Evolutionary conservation across 805 yeast species (phyloP), one percentile per base, ranked within the genome.

Genomic region (Kuraishia borneana): DNA sequence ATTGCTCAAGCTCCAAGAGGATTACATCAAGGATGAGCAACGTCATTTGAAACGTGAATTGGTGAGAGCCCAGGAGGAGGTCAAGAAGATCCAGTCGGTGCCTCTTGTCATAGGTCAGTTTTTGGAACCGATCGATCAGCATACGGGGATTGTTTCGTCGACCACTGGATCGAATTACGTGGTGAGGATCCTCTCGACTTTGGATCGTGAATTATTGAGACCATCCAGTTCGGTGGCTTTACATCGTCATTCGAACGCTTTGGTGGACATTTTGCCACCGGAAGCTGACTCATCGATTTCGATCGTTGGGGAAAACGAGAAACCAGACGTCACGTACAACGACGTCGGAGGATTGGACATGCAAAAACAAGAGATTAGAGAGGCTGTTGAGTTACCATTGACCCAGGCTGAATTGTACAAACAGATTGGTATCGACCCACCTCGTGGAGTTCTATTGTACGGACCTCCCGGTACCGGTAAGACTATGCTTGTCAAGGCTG

Each of bases 391-490:
- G 59, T 69, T 92, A 47, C 98, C 98, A 9, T 70, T 92, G 50
- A 82, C 95, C 12, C 97, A 92, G 56, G 94, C 92, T 26, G 98
- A 94, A 49, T 67, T 94, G 44, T 92, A 92, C 61, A 82, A 84
- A 51, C 97, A 92, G 60, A 92, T 92, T 51, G 99, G 99, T 61
- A 88, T 92, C 44, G 97, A 92, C 50, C 98, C 98, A 14, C 99
- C 99, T 42, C 77, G 97, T 46, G 99, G 99, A 49, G 98, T 92
- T 21, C 62, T 92, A 46, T 66, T 92, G 40, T 92, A 92, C 60
- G 99, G 99, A n/a, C 97, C 98, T 8, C 99, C 99, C 32, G 99
- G 99, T 56, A 92, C 98, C 1, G 99, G 99, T 50, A 92, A 92
- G 59, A 92, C 99, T 17, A 88, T 92, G 97, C 71, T 92, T 54